Evolutionary conservation across 352 stramenopile genomes (phyloP), one percentile per base, ranked within the genome.

Genomic region (Phytopythium chamaehyphon): DNA sequence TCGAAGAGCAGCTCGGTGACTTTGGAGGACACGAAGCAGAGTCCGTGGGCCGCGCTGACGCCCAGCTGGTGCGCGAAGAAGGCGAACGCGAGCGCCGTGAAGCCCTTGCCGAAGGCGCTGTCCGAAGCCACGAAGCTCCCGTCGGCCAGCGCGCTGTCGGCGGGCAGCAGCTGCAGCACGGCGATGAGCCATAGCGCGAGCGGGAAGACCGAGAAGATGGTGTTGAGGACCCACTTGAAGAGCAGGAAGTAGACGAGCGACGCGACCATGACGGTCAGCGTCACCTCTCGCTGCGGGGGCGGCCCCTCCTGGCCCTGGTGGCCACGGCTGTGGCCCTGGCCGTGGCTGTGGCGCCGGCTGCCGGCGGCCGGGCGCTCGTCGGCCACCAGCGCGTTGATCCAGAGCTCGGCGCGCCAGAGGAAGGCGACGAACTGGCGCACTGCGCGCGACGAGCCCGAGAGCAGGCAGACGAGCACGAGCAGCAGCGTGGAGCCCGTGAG

Each of bases 201-300:
- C 36, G 78, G 78, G 1, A 87, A 49, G 9, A 36, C 28, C 31
- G 71, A 72, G 44, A 87, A 85, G 21, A 85, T 51, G 44, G 87
- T 8, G 56, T 85, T 72, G 44, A 89, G 62, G 14, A 84, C 31
- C 56, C 69, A 76, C 47, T 83, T 83, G 65, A 89, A 86, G 40
- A 86, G 53, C 51, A 89, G 33, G 23, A 89, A 89, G 54, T 89
- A 89, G 15, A 87, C 40, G 22, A 85, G 40, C 38, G 78, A 89
- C 49, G 81, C 59, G 47, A 80, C 24, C 78, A 89, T 87, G 35
- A 85, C 78, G 0, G 71, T 62, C 18, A 62, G 15, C 23, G 78
- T 89, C 38, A 89, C 71, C 47, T 86, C 75, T 12, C 48, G 59
- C 40, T 50, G 33, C 23, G 31, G 40, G 21, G 24, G 26, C 31